Conservation (phyloP, 2,329 filamentous ascomycete genomes). For the Aotearoamyces nothofagi region DNA sequence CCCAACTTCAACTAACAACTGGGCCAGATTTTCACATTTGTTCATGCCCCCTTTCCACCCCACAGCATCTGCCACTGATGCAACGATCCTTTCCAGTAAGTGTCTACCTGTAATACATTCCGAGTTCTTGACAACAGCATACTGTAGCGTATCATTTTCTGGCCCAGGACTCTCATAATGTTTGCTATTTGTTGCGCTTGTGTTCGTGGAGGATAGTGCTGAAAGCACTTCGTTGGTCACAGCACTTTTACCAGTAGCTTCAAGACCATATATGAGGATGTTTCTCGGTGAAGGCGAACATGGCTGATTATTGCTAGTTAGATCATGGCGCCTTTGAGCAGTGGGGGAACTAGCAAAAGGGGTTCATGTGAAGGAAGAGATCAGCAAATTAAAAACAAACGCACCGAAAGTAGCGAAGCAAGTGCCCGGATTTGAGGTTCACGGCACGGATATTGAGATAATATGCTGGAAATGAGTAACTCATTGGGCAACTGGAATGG, state of each 20-base stretch:
- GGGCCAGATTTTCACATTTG: conserved; percentile 68
- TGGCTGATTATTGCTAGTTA: conserved; percentile 2
- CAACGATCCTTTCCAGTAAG: conserved; percentile 56
- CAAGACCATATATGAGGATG: conserved; percentile 68
- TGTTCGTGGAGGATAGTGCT: conserved; percentile 20
- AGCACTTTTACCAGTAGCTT: conserved; percentile 74
- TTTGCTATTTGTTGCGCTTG: conserved; percentile 40
- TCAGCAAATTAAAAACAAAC: background rate
- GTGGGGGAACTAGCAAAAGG: background rate
- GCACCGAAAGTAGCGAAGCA: conserved; percentile 19
- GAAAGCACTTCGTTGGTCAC: conserved; percentile 49
- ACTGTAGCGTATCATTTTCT: conserved; percentile 25
- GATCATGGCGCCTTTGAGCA: background rate
- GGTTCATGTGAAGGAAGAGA: background rate
- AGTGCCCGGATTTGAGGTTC: conserved; percentile 31
- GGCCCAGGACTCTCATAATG: conserved; percentile 36
- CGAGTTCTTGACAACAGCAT: conserved; percentile 50
- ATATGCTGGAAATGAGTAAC: conserved; percentile 15
- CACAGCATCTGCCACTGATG: conserved; percentile 38
- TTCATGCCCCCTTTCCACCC: conserved; percentile 32
- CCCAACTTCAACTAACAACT: conserved; percentile 58
- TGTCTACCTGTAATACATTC: conserved; percentile 72
- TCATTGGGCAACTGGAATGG: conserved; percentile 2
- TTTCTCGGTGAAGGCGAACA: conserved; percentile 23
- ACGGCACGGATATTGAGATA: conserved; percentile 24